phyloP scores from a whole-genome alignment of 1,284 basidiomycete species.

The Ustilago xerochloae region DNA sequence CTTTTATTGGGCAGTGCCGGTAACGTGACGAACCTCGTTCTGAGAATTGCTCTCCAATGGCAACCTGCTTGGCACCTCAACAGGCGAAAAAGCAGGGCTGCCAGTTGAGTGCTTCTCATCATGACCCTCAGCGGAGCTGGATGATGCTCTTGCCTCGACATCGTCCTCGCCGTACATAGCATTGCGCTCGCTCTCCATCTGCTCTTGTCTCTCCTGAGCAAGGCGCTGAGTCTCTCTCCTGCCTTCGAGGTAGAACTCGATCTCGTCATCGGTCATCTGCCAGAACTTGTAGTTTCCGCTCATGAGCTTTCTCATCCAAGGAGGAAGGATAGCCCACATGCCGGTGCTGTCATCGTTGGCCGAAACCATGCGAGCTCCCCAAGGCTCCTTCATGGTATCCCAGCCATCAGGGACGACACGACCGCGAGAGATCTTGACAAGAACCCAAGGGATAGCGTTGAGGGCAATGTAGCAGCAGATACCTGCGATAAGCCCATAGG shows the following conservation, averaged over 20 bases:
- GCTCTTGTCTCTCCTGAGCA: conserved; percentile 46
- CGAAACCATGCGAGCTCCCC: conserved; percentile 46
- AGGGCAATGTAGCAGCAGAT: conserved; percentile 78
- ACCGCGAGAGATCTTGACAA: conserved; percentile 74
- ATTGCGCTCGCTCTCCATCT: conserved; percentile 49
- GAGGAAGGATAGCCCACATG: conserved; percentile 57
- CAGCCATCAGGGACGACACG: conserved; percentile 76
- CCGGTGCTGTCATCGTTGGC: conserved; percentile 46
- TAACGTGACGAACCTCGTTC: conserved; percentile 8
- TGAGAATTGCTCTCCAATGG: background rate
- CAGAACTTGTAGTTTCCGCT: conserved; percentile 62
- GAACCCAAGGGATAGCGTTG: conserved; percentile 76
- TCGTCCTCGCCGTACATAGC: conserved; percentile 49
- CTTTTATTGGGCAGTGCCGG: conserved; percentile 21
- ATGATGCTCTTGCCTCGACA: conserved; percentile 39
- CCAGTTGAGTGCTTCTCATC: conserved; percentile 46
- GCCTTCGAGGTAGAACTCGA: conserved; percentile 62
- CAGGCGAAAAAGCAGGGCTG: conserved; percentile 30
- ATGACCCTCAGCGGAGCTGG: conserved; percentile 11
- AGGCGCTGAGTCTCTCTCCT: conserved; percentile 53
- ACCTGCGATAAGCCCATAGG: conserved; percentile 87
- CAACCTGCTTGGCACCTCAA: conserved; percentile 17
- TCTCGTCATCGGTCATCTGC: conserved; percentile 62
- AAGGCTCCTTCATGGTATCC: conserved; percentile 66
- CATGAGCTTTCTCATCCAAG: conserved; percentile 62